A percentile compares a stretch with the other conserved stretches of the same genome.
These are phyloP conservation scores for Nigrospora sphaerica DNA, from an alignment of 2,329 filamentous ascomycete species.

Conservation along the genomic window DNA sequence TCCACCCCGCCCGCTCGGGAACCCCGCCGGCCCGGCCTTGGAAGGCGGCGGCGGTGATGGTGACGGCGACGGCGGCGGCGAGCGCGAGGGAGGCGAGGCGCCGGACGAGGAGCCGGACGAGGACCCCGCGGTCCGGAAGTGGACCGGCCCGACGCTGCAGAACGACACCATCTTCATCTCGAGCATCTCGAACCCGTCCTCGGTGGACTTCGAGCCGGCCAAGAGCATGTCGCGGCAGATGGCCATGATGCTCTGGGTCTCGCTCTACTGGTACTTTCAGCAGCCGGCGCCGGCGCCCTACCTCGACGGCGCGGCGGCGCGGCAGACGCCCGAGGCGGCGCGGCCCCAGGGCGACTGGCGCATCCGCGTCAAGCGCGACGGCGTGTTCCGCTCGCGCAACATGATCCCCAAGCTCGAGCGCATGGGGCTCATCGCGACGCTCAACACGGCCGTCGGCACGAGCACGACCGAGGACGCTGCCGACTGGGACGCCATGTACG, in stretches of 20 bases:
- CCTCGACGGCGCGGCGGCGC: conserved; percentile 55
- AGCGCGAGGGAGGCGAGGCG: no score
- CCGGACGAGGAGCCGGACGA: conserved; percentile 15
- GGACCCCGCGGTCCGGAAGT: conserved; percentile 44
- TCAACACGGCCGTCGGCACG: conserved; percentile 68
- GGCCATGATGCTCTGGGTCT: conserved; percentile 94
- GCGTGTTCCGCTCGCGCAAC: conserved; percentile 78
- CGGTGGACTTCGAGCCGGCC: conserved; percentile 70
- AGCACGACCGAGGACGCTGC: conserved; percentile 53
- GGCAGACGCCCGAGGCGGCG: conserved; percentile 58
- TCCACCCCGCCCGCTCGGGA: conserved; percentile 5
- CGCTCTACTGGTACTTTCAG: conserved; percentile 96
- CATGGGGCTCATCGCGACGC: conserved; percentile 76
- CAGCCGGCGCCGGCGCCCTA: conserved; percentile 65
- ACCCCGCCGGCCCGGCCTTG: conserved; percentile 14
- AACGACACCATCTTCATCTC: conserved; percentile 86
- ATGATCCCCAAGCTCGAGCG: conserved; percentile 85
- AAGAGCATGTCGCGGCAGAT: conserved; percentile 81
- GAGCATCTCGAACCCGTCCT: conserved; percentile 78
- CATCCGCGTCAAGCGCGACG: conserved; percentile 76
- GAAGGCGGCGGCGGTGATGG: conserved; percentile 19
- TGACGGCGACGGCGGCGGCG: no score
- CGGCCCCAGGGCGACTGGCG: conserved; percentile 81
- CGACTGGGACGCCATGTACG: conserved; percentile 76
- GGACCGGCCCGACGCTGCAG: conserved; percentile 65